A percentile compares a stretch with the other conserved stretches of the same genome.
Evolutionary conservation across 1,284 basidiomycete species (phyloP).

Genomic region (Anthracocystis walkeri): DNA sequence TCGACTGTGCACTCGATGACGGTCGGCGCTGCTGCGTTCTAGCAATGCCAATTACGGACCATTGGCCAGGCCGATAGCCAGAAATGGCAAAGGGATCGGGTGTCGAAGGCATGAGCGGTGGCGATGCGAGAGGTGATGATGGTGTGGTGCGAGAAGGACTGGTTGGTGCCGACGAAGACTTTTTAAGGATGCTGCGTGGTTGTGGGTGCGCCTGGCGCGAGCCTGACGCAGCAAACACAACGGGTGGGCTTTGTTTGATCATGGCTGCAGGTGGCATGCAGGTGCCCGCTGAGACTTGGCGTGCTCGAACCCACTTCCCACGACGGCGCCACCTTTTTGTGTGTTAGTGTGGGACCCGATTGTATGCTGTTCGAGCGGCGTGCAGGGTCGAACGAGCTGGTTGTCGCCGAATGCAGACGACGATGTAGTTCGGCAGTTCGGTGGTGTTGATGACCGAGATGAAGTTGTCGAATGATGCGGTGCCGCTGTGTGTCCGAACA

Average conservation of each 20-base stretch:
- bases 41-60: conserved; percentile 29
- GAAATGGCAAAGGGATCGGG: conserved; percentile 4
- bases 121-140: conserved; percentile 11
- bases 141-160: conserved; percentile 3
- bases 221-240: conserved; percentile 17
- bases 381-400: not conserved
- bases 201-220: conserved; percentile 10
- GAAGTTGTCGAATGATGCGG: not conserved
- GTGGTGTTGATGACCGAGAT: not conserved
- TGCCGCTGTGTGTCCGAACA: not conserved
- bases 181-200: conserved; percentile 38
- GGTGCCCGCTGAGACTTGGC: not conserved
- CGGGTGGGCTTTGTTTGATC: conserved; percentile 20
- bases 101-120: conserved; percentile 13
- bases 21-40: conserved; percentile 12
- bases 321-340: not conserved
- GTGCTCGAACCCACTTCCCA: conserved; percentile 1
- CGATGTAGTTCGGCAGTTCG: not conserved
- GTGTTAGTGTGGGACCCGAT: not conserved
- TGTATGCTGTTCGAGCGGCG: not conserved
- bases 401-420: not conserved
- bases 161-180: conserved; percentile 11
- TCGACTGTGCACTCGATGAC: not conserved
- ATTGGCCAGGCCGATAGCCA: conserved; percentile 20
- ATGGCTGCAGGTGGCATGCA: conserved; percentile 12